These are phyloP conservation scores for Tetragonia tetragonoides DNA, from an alignment of 148 eudicot species.

Conservation along the genomic window DNA sequence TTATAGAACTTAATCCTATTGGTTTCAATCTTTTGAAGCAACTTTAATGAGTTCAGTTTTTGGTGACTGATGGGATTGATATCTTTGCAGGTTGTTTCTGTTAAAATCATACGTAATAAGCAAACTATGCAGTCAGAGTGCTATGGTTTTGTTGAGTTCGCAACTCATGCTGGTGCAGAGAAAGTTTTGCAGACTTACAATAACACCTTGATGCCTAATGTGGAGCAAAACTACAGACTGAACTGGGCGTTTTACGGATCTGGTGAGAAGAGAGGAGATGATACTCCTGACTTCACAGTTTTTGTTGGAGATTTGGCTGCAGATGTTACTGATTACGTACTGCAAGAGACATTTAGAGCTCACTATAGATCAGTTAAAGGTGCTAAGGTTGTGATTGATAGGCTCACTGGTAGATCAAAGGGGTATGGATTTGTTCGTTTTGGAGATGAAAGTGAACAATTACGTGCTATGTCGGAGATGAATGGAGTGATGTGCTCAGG, in stretches of 20 bases:
- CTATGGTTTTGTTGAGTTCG: constrained; percentile 86
- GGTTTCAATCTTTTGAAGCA: neutral
- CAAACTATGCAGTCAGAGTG: constrained; percentile 74
- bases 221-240: constrained; percentile 71
- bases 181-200: constrained; percentile 64
- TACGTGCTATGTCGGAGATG: constrained; percentile 94
- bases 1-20: neutral
- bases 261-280: constrained; percentile 77
- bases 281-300: constrained; percentile 65
- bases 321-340: constrained; percentile 79
- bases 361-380: constrained; percentile 79
- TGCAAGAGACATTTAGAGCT: constrained; percentile 78
- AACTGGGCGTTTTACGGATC: constrained; percentile 94
- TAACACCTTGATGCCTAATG: constrained; percentile 71
- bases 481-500: constrained; percentile 74
- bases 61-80: neutral
- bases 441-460: constrained; percentile 77
- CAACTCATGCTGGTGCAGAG: constrained; percentile 74
- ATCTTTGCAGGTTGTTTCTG: constrained; percentile 52
- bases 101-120: constrained; percentile 84
- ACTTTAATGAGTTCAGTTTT: neutral
- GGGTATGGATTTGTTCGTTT: constrained; percentile 96
- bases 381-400: constrained; percentile 93
- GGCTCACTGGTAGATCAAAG: constrained; percentile 70
- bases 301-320: constrained; percentile 93